phyloP scores from a whole-genome alignment of 352 stramenopile species.

The Pythium phragmitis region DNA sequence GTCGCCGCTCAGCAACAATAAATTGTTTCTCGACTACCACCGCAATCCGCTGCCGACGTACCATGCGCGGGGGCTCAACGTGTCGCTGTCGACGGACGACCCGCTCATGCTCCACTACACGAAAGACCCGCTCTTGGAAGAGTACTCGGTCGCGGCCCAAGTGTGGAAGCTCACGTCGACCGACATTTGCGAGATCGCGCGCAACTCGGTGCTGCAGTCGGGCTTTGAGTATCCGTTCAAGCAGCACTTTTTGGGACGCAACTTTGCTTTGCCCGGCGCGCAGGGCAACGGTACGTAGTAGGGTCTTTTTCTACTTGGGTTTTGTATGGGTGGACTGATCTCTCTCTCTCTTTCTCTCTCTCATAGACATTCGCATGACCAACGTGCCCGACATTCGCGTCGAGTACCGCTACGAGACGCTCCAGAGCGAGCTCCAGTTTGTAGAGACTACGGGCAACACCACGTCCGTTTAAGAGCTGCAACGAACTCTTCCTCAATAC shows the following conservation, averaged over 20 bases:
- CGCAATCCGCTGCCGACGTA: constrained; percentile 95
- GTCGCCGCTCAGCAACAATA: constrained; percentile 95
- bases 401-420: constrained; percentile 87
- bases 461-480: constrained; percentile 4
- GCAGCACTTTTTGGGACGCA: constrained; percentile 94
- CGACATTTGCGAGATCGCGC: constrained; percentile 98
- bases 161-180: constrained; percentile 96
- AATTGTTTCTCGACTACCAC: constrained; percentile 94
- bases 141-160: constrained; percentile 92
- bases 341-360: constrained; percentile 1
- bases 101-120: constrained; percentile 99
- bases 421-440: constrained; percentile 68
- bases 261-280: constrained; percentile 81
- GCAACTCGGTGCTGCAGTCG: constrained; percentile 98
- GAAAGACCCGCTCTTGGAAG: constrained; percentile 97
- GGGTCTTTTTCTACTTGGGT: background rate
- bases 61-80: constrained; percentile 96
- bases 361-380: constrained; percentile 90
- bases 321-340: background rate
- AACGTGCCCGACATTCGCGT: constrained; percentile 94
- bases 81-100: constrained; percentile 98
- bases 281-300: constrained; percentile 67
- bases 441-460: constrained; percentile 45
- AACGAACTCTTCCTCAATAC: too few relatives aligned
- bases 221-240: constrained; percentile 98